Evolutionary conservation across 305 asterid species (phyloP), one percentile per base, ranked within the genome.

Genomic region (Fraxinus platypoda): DNA sequence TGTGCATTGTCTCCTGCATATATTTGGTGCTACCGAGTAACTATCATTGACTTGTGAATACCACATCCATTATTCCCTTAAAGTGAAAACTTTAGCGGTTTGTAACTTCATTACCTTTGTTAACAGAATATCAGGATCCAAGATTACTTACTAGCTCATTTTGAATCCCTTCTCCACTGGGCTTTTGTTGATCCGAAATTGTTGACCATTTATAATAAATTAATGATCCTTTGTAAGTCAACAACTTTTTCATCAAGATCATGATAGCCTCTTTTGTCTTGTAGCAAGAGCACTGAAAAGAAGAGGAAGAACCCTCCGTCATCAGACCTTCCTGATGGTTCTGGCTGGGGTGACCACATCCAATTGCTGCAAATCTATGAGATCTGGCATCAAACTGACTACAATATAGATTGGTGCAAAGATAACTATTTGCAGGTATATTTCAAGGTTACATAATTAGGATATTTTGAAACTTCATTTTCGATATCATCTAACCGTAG

Each of bases 291-390:
- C 81, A 80, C 80, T 15, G 96, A 88, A 3, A 93, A 94, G 90
- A 96, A 93, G 93, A 90, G 98, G 84, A 96, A 93, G 86, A 92
- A 86, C 21, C 37, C 87, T 85, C 92, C 93, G 23, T 52, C 62
- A 79, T 91, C 97, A 72, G 89, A 86, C 84, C 97, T 96, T 85
- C 99, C 98, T 2, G 94, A 94, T 87, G 99, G 99, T 87, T 89
- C 90, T 82, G 99, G 98, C 77, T 93, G 75, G 90, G 99, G 99
- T 26, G 99, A 96, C 91, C 99, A 94, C 88, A 91, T 96, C 86
- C 99, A 94, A 87, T 83, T 96, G 80, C 94, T 96, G 84, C 98
- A 96, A 84, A 91, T 94, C 64, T 96, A 82, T 74, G 99, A 96
- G 90, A 91, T 89, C 71, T 96, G 99, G 98, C 90, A 93, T 89